Percentiles rank a stretch among this genome's conserved stretches.
Conservation (phyloP, 2,329 filamentous ascomycete species). For the Neopestalotiopsis clavispora region DNA sequence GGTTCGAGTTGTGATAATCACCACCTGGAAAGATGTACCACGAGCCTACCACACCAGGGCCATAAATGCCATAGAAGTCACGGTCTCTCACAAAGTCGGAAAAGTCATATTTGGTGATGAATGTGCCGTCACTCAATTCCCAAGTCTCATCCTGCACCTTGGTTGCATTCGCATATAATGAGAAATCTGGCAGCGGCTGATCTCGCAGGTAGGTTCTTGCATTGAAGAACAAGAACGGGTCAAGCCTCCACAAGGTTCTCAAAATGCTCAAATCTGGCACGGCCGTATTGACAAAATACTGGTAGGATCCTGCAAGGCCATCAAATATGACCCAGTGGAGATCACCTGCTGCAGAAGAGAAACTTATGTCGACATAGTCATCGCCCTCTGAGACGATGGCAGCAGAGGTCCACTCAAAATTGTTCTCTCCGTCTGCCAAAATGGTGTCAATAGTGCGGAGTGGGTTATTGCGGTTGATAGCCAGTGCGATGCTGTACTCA, state of each 20-base stretch:
- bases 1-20: conserved; percentile 57
- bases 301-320: conserved; percentile 53
- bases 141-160: conserved; percentile 61
- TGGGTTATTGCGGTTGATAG: neutral
- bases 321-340: conserved; percentile 58
- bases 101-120: conserved; percentile 57
- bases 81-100: conserved; percentile 37
- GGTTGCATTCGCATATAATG: conserved; percentile 46
- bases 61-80: conserved; percentile 55
- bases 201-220: conserved; percentile 51
- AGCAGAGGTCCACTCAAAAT: conserved; percentile 53
- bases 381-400: conserved; percentile 39
- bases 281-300: conserved; percentile 57
- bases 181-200: conserved; percentile 46
- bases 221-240: conserved; percentile 51
- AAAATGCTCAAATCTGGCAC: conserved; percentile 54
- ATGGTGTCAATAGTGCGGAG: neutral
- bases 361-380: conserved; percentile 53
- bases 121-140: conserved; percentile 50
- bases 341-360: conserved; percentile 50
- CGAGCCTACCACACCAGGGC: conserved; percentile 47
- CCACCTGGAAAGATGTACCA: conserved; percentile 57
- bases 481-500: conserved; percentile 19
- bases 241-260: conserved; percentile 53
- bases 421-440: conserved; percentile 47